Base-by-base conservation (phyloP, 2,329 filamentous ascomycete genomes). In the Harringtonia lauricola region DNA sequence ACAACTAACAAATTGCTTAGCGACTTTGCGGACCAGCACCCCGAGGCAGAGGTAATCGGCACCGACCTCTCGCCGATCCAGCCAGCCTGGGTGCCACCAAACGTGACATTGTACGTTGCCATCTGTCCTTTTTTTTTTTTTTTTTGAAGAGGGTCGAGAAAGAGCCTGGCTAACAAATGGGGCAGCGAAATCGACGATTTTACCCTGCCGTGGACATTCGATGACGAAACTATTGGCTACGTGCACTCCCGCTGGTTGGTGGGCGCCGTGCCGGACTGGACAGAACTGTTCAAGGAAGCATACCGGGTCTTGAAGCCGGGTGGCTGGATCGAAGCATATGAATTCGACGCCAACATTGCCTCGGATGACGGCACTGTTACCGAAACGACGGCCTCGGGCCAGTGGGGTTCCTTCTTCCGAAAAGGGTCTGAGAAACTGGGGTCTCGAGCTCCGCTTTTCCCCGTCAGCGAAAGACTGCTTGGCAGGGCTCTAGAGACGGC, bases 101-200 rank as follows among this genome's bases (percentile, higher is more conserved):
- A 41, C 19, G 39, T 41, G 29, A 14, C 7, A 18, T 41, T 41
- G 39, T 41, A 33, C 2, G 39, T 17, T n/a, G n/a, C n/a, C n/a
- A n/a, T n/a, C n/a, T n/a, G n/a, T n/a, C n/a, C n/a, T 15, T 33
- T 15, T n/a, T 17, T 10, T 7, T 19, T 28, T 8, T 14, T 12
- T 10, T 30, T 19, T 3, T 19, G 26, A n/a, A 7, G 10, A 18
- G 9, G 8, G 8, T 19, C 30, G 6, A 39, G n/a, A 18, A 15
- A n/a, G n/a, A n/a, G n/a, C n/a, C n/a, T n/a, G n/a, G n/a, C n/a
- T n/a, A n/a, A n/a, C n/a, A n/a, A n/a, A n/a, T n/a, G 2, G 7
- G 6, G 18, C 9, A 45, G 43, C 43, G 52, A 79, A 47, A 71
- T 82, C 37, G 79, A 83, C 53, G 77, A 83, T 53, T 71, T 74